Conservation (phyloP, 2,329 filamentous ascomycete genomes). For the Aureobasidium zeae region DNA sequence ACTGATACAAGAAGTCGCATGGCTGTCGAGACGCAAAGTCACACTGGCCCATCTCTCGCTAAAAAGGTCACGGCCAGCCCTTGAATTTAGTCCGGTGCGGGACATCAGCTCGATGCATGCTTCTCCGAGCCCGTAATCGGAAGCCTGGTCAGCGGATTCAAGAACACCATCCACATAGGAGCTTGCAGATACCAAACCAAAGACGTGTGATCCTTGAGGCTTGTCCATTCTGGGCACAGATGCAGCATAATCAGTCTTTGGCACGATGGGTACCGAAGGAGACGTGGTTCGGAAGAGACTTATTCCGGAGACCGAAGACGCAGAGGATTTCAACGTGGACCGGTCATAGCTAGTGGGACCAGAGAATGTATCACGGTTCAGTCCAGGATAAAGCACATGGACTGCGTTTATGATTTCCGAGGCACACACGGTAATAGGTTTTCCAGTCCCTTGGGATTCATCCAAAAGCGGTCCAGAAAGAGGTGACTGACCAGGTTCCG, state of each 20-base stretch:
- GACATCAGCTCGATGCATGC: constrained; percentile 2
- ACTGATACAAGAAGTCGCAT: neutral
- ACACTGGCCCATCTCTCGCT: constrained; percentile 5
- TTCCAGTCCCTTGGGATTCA: constrained; percentile 22
- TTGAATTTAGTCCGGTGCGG: neutral
- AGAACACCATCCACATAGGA: neutral
- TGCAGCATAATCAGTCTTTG: neutral
- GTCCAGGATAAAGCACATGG: constrained; percentile 75
- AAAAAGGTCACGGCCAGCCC: neutral
- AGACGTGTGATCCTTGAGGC: neutral
- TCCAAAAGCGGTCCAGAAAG: too few species aligned
- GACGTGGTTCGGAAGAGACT: constrained; percentile 37
- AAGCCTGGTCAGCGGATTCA: neutral
- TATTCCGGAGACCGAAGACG: constrained; percentile 41
- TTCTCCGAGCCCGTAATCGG: neutral
- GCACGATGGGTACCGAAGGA: neutral
- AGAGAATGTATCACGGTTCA: constrained; percentile 42
- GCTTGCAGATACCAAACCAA: neutral
- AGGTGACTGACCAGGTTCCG: neutral
- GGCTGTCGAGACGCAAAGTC: neutral
- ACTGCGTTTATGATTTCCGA: constrained; percentile 72
- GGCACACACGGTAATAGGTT: constrained; percentile 47
- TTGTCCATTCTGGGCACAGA: neutral
- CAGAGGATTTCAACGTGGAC: constrained; percentile 38
- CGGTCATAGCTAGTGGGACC: constrained; percentile 12